These are phyloP conservation scores for Lactarius vividus DNA, from an alignment of 768 basidiomycete genomes.

Conservation along the genomic window DNA sequence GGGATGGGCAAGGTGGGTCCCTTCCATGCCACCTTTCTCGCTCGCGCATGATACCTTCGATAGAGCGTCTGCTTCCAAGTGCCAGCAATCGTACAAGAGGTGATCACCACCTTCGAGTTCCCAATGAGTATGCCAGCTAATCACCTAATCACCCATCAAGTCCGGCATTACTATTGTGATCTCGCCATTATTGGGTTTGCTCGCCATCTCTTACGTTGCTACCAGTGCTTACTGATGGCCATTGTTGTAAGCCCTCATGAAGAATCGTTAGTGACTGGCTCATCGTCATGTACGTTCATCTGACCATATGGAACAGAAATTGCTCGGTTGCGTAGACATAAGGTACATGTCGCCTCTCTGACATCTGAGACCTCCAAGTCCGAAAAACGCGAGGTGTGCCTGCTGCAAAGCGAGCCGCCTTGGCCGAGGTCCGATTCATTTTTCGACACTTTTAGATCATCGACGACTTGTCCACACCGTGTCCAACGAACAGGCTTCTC, in stretches of 20 bases:
- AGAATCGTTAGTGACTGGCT: conserved; percentile 59
- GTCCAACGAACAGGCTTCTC: conserved; percentile 58
- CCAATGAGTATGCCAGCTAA: background rate
- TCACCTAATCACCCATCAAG: conserved; percentile 29
- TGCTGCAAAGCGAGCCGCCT: background rate
- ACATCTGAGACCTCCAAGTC: conserved; percentile 59
- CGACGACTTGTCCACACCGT: conserved; percentile 56
- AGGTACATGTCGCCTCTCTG: conserved; percentile 57
- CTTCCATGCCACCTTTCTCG: background rate
- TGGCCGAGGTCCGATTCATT: background rate
- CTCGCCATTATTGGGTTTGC: conserved; percentile 70
- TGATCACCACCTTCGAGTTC: conserved; percentile 31
- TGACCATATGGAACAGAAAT: conserved; percentile 48
- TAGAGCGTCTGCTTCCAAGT: conserved; percentile 86
- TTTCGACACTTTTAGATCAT: conserved; percentile 46
- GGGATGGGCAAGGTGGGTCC: conserved; percentile 79
- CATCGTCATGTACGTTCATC: background rate
- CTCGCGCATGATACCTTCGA: background rate
- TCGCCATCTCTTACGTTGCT: background rate
- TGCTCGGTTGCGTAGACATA: conserved; percentile 50
- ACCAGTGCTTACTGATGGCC: background rate
- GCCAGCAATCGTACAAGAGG: conserved; percentile 67
- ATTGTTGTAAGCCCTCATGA: conserved; percentile 62
- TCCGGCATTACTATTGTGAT: conserved; percentile 71
- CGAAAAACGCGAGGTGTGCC: conserved; percentile 54